Evolutionary conservation across 176 grass and related monocot genomes (phyloP), one percentile per base, ranked within the genome.

Genomic region (Phyllostachys edulis): DNA sequence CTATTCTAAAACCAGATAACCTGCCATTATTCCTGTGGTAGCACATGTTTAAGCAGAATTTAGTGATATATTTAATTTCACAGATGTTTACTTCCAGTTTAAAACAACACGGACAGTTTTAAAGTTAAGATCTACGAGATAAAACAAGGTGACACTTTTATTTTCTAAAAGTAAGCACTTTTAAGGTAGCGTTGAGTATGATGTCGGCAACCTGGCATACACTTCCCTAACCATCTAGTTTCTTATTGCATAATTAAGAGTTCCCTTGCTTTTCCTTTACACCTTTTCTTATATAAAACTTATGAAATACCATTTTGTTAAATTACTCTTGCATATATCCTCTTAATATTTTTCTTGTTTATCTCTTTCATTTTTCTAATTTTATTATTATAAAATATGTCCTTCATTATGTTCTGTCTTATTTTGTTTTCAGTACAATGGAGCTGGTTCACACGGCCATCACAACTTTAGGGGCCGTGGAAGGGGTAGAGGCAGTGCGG

Each of bases 401-500:
- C 23, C 37, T 40, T 74, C 27, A 77, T 37, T 52, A 50, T 84
- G 23, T 63, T 86, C 5, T 62, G 23, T 38, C 6, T 67, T 41
- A 52, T 18, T 75, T 84, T 65, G 3, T 72, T 88, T 85, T 63
- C 89, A 92, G 94, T 86, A 80, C 81, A 91, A 93, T 67, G 91
- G 91, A 76, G 76, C 78, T 80, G 47, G 87, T 71, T 91, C 85
- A 20, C 82, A 89, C 75, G 86, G 75, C 69, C 75, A 92, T 39
- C 82, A 93, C 89, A 87, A 78, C 80, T 84, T 63, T 42, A 85
- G 94, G 82, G 91, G 94, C 15, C 80, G 91, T 63, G 91, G 94
- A 89, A 93, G 94, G 70, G 90, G 88, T 34, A 86, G 93, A 88
- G 90, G 90, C 55, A 92, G 84, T 81, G 85, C 79, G 91, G 94